Conservation (phyloP, 345 rosid genomes). For the Pelargonium nanum region DNA sequence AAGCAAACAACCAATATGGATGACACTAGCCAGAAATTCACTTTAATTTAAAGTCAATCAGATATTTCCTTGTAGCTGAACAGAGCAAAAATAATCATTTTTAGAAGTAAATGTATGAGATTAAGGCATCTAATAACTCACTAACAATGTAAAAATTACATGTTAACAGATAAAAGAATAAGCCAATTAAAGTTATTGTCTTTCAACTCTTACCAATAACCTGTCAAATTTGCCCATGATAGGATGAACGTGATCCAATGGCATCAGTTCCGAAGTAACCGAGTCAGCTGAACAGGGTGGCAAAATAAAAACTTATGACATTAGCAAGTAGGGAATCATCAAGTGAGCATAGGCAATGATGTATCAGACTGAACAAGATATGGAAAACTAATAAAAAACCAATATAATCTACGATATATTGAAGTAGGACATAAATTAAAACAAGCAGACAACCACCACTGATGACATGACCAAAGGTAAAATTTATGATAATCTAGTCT, state of each 20-base stretch:
- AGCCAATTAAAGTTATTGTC: not conserved
- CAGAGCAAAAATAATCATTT: not conserved
- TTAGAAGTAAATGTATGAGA: not conserved
- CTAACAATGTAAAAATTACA: constrained; percentile 3
- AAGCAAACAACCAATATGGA: not conserved
- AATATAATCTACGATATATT: not conserved
- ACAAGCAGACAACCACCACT: too few relatives aligned
- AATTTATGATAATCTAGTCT: not conserved
- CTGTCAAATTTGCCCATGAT: constrained; percentile 47
- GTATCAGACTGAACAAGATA: not conserved
- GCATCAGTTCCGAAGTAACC: constrained; percentile 25
- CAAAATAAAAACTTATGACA: constrained; percentile 10
- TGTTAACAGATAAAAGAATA: constrained; percentile 1
- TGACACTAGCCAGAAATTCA: constrained; percentile 4
- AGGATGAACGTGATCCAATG: constrained; percentile 41
- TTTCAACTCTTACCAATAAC: constrained; percentile 53
- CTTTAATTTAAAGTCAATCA: not conserved
- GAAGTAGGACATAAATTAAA: too few relatives aligned
- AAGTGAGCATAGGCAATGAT: not conserved
- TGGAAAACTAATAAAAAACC: not conserved
- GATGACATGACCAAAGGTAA: too few relatives aligned
- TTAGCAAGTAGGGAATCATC: constrained; percentile 7
- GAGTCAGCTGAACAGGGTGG: constrained; percentile 25
- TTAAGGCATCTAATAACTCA: not conserved
- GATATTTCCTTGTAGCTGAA: not conserved